Evolutionary conservation across 2,329 filamentous ascomycete genomes (phyloP), one percentile per base, ranked within the genome.

Genomic region (Leptographium flavum): DNA sequence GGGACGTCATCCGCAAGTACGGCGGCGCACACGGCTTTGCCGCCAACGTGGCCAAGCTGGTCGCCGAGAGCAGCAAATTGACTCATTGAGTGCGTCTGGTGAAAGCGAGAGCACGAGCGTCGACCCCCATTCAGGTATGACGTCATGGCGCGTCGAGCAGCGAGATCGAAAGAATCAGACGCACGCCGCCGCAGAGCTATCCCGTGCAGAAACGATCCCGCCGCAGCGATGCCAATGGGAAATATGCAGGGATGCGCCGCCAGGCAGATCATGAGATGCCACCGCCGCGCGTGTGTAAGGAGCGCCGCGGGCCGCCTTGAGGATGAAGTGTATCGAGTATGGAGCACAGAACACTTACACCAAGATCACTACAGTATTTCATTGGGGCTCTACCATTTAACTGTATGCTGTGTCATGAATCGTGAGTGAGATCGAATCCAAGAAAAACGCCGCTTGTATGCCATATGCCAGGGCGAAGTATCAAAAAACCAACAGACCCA

Each of bases 191-290:
- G 58, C 77, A 83, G 48, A 80, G 88, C 60, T 90, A 72, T 5
- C 84, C 85, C 9, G 81, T 79, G 35, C 25, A 90, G 65, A 63
- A 88, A 90, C 37, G 73, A 63, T 45, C 90, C 68, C 1, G 76
- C 81, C 0, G 73, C 66, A n/a, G n/a, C n/a, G n/a, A n/a, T n/a
- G n/a, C n/a, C n/a, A n/a, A n/a, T 5, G 83, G 82, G 58, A 87
- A 90, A 63, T 88, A 62, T 92, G 85, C 2, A 90, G 66, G 61
- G n/a, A n/a, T 92, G 84, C 13, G 76, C 74, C 40, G 88, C 81
- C 14, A 88, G 70, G 17, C 81, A 71, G 54, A 83, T 75, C 58
- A 90, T 73, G 39, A 92, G 60, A 58, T 84, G 88, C 50, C 75
- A 81, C 49, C 85, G 64, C 19, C 85, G 73, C 21, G 71, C n/a